phyloP scores from a whole-genome alignment of 1,139 yeast species.

The Hemisphaericaspora xylofermentans region DNA sequence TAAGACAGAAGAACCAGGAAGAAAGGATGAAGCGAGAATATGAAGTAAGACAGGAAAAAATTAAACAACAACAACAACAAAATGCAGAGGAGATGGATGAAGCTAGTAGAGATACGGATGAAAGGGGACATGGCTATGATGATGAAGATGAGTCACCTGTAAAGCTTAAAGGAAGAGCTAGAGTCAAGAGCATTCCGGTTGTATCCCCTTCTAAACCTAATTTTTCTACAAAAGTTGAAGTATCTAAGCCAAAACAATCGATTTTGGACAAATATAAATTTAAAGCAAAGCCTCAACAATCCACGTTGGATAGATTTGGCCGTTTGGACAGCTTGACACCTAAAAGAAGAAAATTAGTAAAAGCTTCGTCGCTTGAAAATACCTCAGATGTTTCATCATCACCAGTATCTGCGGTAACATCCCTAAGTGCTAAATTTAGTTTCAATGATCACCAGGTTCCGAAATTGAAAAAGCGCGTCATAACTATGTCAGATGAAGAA shows the following conservation, averaged over 20 bases:
- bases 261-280: slow-evolving; percentile 52
- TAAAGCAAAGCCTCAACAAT: slow-evolving; percentile 26
- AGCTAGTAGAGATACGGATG: not conserved
- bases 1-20: slow-evolving; percentile 13
- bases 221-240: slow-evolving; percentile 56
- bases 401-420: slow-evolving; percentile 10
- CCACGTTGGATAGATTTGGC: slow-evolving; percentile 23
- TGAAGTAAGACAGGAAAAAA: slow-evolving; percentile 12
- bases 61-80: slow-evolving; percentile 13
- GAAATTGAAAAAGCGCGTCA: slow-evolving; percentile 4
- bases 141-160: slow-evolving; percentile 38
- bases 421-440: slow-evolving; percentile 14
- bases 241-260: slow-evolving; percentile 52
- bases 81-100: slow-evolving; percentile 1
- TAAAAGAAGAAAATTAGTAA: slow-evolving; percentile 37
- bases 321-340: slow-evolving; percentile 18
- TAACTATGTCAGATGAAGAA: slow-evolving; percentile 1
- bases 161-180: slow-evolving; percentile 33
- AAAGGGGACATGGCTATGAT: slow-evolving; percentile 9
- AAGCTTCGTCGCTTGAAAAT: slow-evolving; percentile 27
- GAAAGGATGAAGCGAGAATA: slow-evolving; percentile 17
- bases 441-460: slow-evolving; percentile 13
- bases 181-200: slow-evolving; percentile 21
- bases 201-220: slow-evolving; percentile 20
- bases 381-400: slow-evolving; percentile 14